Conservation (phyloP, 768 basidiomycete genomes). For the Pisolithus orientalis region DNA sequence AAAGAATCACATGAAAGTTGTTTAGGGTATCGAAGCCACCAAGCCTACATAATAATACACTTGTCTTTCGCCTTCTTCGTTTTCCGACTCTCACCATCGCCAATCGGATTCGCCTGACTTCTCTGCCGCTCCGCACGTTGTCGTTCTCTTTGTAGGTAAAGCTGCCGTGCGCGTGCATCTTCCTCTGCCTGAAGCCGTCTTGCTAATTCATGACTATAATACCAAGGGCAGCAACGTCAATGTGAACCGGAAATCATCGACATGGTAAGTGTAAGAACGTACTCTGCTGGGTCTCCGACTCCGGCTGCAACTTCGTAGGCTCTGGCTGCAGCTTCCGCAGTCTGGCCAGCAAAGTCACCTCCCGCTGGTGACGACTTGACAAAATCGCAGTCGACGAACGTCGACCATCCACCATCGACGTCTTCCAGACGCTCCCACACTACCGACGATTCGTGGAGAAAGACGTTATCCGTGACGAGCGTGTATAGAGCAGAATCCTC, state of each 20-base stretch:
- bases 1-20: too few relatives aligned
- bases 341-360: slow-evolving; percentile 74
- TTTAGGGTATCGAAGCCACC: too few relatives aligned
- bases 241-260: slow-evolving; percentile 1
- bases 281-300: slow-evolving; percentile 55
- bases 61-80: slow-evolving; percentile 39
- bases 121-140: slow-evolving; percentile 20
- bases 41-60: slow-evolving; percentile 52
- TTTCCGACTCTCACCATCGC: slow-evolving; percentile 23
- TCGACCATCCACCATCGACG: slow-evolving; percentile 70
- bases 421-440: slow-evolving; percentile 93
- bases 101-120: slow-evolving; percentile 20
- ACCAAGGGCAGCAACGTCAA: not conserved
- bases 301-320: slow-evolving; percentile 42
- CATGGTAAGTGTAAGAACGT: slow-evolving; percentile 20
- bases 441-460: slow-evolving; percentile 68
- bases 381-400: slow-evolving; percentile 75
- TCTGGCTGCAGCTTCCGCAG: slow-evolving; percentile 53
- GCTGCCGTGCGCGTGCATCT: slow-evolving; percentile 44
- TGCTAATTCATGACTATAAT: slow-evolving; percentile 58
- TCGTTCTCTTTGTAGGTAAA: slow-evolving; percentile 28
- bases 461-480: slow-evolving; percentile 81
- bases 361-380: slow-evolving; percentile 59
- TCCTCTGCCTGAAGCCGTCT: slow-evolving; percentile 77
- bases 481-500: slow-evolving; percentile 57